Conservation (phyloP, 2,329 filamentous ascomycete species). For the Hypomyces perniciosus region DNA sequence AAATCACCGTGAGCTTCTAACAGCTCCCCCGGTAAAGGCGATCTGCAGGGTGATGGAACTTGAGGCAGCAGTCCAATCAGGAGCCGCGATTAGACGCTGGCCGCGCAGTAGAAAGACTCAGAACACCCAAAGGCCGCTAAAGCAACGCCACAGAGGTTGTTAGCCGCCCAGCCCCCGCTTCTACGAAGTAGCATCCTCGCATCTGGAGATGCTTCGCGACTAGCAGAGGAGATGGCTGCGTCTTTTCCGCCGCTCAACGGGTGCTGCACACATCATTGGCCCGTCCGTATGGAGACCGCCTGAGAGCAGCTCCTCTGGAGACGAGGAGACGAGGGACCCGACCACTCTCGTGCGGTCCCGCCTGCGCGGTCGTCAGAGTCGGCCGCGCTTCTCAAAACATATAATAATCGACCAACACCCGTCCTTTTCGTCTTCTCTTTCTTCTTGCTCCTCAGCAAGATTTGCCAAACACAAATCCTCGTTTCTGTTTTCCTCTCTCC, state of each 20-base stretch:
- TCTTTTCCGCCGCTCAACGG: neutral
- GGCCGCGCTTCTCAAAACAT: conserved; percentile 11
- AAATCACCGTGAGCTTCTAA: conserved; percentile 3
- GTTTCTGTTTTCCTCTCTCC: conserved; percentile 40
- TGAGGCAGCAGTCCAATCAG: conserved; percentile 17
- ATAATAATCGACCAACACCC: conserved; percentile 15
- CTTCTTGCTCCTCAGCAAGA: conserved; percentile 60
- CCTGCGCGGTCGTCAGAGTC: neutral
- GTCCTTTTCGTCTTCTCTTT: conserved; percentile 36
- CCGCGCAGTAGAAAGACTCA: conserved; percentile 8
- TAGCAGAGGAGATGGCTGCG: neutral
- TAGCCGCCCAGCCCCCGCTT: conserved; percentile 11
- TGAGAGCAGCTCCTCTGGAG: neutral
- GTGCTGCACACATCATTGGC: neutral
- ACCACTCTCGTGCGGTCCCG: neutral
- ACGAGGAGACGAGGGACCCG: neutral
- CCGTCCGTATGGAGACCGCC: conserved; percentile 1
- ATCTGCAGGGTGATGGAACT: conserved; percentile 10
- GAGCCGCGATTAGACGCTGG: conserved; percentile 19
- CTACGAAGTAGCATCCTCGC: neutral
- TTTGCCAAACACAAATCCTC: conserved; percentile 47
- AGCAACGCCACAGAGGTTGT: conserved; percentile 3
- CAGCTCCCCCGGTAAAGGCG: neutral
- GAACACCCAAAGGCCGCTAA: too few relatives aligned
- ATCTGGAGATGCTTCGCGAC: too few relatives aligned